Percentiles rank a stretch among this genome's conserved stretches.
phyloP scores from a whole-genome alignment of 495 filamentous ascomycete genomes.

The Penicillium verhagenii region DNA sequence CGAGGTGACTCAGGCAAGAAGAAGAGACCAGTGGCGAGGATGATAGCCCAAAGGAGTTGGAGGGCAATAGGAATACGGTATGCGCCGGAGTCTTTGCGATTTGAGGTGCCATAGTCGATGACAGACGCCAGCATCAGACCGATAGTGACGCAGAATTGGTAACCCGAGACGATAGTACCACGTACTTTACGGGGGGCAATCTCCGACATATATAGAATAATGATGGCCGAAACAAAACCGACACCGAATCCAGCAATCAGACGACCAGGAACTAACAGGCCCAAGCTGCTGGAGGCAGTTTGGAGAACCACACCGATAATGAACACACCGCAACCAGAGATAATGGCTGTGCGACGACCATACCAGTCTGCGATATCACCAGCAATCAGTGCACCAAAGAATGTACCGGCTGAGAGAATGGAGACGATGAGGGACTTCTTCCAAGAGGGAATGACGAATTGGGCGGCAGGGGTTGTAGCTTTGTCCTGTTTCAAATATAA shows the following conservation, averaged over 20 bases:
- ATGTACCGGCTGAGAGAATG: constrained; percentile 71
- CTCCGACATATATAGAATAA: constrained; percentile 71
- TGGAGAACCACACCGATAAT: constrained; percentile 61
- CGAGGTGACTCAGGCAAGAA: constrained; percentile 74
- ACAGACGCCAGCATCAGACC: constrained; percentile 69
- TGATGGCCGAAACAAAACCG: constrained; percentile 68
- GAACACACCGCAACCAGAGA: constrained; percentile 57
- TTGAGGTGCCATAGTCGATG: constrained; percentile 63
- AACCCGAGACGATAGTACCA: constrained; percentile 63
- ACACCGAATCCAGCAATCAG: constrained; percentile 70
- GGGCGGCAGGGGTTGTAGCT: constrained; percentile 4
- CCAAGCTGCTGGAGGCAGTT: constrained; percentile 42
- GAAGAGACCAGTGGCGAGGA: constrained; percentile 62
- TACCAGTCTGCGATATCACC: constrained; percentile 65
- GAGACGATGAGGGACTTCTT: constrained; percentile 60
- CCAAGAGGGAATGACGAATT: constrained; percentile 12
- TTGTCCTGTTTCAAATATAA: background rate
- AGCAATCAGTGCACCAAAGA: constrained; percentile 67
- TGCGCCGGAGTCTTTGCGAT: constrained; percentile 55
- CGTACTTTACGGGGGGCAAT: constrained; percentile 57
- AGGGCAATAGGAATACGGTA: constrained; percentile 68
- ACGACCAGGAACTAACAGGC: constrained; percentile 64
- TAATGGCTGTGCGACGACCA: constrained; percentile 64
- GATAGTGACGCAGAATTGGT: constrained; percentile 71
- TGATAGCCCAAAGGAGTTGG: constrained; percentile 64